Evolutionary conservation across 176 grass and related monocot genomes (phyloP).

Genomic region (Saccharum officinarum): DNA sequence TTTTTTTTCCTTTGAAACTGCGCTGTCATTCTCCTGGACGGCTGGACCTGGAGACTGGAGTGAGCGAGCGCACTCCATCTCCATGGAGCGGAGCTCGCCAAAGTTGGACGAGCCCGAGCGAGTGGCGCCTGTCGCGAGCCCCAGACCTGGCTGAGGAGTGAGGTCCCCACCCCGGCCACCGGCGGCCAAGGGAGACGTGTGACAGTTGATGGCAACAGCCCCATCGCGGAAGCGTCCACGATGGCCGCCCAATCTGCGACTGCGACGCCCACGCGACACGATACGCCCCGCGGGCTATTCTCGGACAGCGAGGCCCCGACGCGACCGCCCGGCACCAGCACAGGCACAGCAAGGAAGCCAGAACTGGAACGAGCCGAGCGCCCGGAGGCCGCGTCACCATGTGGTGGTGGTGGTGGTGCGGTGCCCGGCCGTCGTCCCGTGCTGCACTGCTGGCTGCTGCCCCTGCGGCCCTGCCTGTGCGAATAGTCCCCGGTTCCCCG

Average conservation of each 20-base stretch:
- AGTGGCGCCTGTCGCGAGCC: constrained; percentile 5
- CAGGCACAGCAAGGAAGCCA: background rate
- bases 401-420: background rate
- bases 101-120: background rate
- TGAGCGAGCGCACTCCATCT: background rate
- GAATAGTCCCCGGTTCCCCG: background rate
- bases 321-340: background rate
- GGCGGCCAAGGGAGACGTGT: background rate
- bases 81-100: background rate
- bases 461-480: too few relatives aligned
- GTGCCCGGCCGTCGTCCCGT: background rate
- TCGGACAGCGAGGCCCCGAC: background rate
- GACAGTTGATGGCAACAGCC: constrained; percentile 30
- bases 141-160: background rate
- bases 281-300: background rate
- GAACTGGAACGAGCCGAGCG: background rate
- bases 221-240: background rate
- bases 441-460: background rate
- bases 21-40: background rate
- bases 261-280: background rate
- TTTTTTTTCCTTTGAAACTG: too few relatives aligned
- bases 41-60: background rate
- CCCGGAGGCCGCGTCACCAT: background rate
- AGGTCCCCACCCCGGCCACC: background rate
- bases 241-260: background rate